Evolutionary conservation across 2,329 filamentous ascomycete genomes (phyloP), one percentile per base, ranked within the genome.

Genomic region (Nothophaeocryptopus gaeumannii): DNA sequence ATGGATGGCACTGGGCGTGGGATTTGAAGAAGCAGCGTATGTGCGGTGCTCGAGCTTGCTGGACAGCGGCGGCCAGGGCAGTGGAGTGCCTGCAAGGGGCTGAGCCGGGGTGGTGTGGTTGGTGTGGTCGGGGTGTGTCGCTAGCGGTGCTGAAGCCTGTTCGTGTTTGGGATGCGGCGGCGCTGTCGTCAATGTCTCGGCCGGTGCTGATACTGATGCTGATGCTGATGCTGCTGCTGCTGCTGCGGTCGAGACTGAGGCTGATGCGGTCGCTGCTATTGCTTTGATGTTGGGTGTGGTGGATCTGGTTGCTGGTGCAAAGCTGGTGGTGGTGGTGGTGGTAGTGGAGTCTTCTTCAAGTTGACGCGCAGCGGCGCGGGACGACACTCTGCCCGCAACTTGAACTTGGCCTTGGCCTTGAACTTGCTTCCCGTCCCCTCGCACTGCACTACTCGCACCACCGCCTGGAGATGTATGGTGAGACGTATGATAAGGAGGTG

Each of bases 321-420:
- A 26, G 20, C 20, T 26, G 20, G 20, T 26, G 3, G 20, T 26
- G 20, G 20, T 7, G 7, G 20, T 7, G 7, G 20, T 26, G 7
- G 42, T 33, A 37, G 33, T 13, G 29, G 34, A 36, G 34, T 26
- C 42, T 36, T n/a, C 12, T 20, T 29, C 32, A 45, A 36, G 34
- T 45, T 14, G 16, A 36, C 42, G 32, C 42, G 42, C 32, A 35
- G 32, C 42, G 42, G 42, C 42, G 42, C 33, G 33, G 4, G 33
- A n/a, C 33, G 33, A 3, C 3, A 14, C 12, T 14, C 12, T 35
- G 33, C 12, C 34, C 42, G 37, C 36, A 39, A 39, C 13, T 39
- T 16, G 14, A 11, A 26, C 20, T 12, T n/a, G 32, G 16, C 20
- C 20, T 12, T n/a, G 32, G 16, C 20, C 16, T 8, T 30, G 42